Evolutionary conservation across 2,329 filamentous ascomycete species (phyloP).

Genomic region (Monosporascus cannonballus): DNA sequence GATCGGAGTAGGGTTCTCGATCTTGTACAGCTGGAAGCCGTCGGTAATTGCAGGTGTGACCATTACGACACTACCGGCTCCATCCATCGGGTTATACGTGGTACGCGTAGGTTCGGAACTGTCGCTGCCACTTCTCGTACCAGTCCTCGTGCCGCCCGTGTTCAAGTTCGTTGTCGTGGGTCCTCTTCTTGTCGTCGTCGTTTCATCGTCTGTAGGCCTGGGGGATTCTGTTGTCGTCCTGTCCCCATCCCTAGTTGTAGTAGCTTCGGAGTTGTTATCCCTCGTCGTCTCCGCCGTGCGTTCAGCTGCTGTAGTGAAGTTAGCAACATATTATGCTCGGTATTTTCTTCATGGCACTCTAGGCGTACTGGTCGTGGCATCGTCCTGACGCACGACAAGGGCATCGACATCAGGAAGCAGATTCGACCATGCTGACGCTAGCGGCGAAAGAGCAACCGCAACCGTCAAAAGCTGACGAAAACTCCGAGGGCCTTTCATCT

Average conservation of each 20-base stretch:
- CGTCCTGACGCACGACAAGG: slow-evolving; percentile 45
- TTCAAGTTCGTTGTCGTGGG: slow-evolving; percentile 34
- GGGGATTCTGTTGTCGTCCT: slow-evolving; percentile 12
- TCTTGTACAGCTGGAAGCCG: slow-evolving; percentile 49
- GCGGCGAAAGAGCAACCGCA: slow-evolving; percentile 44
- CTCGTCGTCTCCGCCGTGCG: slow-evolving; percentile 11
- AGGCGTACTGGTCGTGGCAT: slow-evolving; percentile 18
- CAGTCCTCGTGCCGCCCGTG: slow-evolving; percentile 28
- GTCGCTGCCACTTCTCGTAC: slow-evolving; percentile 21
- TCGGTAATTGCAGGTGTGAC: slow-evolving; percentile 41
- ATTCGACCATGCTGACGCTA: slow-evolving; percentile 50
- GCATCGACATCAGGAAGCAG: slow-evolving; percentile 49
- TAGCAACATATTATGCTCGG: background rate
- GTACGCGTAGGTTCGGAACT: slow-evolving; percentile 26
- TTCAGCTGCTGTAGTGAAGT: slow-evolving; percentile 6
- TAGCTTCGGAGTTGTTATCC: slow-evolving; percentile 1
- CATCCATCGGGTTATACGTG: slow-evolving; percentile 38
- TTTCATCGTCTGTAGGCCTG: slow-evolving; percentile 1
- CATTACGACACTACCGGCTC: slow-evolving; percentile 48
- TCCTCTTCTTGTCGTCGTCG: slow-evolving; percentile 4
- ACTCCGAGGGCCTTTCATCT: slow-evolving; percentile 44
- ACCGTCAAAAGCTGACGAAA: slow-evolving; percentile 42
- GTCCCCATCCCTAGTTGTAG: slow-evolving; percentile 6
- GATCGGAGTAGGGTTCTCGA: slow-evolving; percentile 45
- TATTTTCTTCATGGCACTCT: background rate